Conservation (phyloP, 1,284 basidiomycete genomes). For the Ganoderma leucocontextum region DNA sequence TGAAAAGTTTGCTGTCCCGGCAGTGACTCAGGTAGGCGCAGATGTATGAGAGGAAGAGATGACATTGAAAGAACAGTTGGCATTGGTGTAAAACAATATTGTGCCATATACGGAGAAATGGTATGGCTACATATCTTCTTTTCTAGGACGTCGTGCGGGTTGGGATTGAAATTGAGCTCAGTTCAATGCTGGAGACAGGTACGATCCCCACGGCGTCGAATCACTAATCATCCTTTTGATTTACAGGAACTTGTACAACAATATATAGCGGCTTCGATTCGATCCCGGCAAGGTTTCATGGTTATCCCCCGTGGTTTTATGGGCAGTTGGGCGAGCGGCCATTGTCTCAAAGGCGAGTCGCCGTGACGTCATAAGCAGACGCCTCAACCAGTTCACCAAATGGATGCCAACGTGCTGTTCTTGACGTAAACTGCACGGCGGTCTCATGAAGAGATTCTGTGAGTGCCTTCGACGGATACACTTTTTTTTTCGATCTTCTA, state of each 20-base stretch:
- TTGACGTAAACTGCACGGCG: no score
- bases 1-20: constrained; percentile 42
- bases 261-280: no score
- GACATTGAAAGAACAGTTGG: background rate
- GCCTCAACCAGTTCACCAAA: background rate
- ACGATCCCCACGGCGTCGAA: background rate
- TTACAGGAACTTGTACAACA: background rate
- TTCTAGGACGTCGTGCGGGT: background rate
- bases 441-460: background rate
- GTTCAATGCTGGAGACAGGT: background rate
- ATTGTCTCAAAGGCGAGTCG: background rate
- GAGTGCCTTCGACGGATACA: background rate
- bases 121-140: background rate
- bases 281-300: no score
- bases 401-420: no score
- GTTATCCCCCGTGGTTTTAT: no score
- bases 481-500: background rate
- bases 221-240: background rate
- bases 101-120: background rate
- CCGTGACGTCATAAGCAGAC: background rate
- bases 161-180: background rate
- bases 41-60: constrained; percentile 18
- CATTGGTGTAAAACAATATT: background rate
- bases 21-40: constrained; percentile 24
- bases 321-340: background rate